Evolutionary conservation across 345 rosid genomes (phyloP).

Genomic region (Dovyalis caffra): DNA sequence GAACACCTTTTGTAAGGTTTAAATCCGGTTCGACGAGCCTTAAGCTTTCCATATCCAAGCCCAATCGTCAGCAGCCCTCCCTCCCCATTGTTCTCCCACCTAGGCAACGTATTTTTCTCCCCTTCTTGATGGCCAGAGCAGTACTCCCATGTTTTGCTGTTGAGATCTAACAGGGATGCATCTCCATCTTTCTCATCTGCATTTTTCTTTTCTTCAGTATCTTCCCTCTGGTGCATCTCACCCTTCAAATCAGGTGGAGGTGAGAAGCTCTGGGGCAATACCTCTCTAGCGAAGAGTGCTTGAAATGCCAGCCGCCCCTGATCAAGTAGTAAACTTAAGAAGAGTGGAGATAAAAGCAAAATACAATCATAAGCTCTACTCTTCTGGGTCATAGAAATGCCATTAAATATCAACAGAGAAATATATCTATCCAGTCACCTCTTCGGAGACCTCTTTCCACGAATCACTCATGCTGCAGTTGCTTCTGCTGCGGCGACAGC

Average conservation of each 20-base stretch:
- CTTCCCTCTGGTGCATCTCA: slow-evolving; percentile 22
- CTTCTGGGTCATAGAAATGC: not conserved
- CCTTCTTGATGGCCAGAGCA: slow-evolving; percentile 34
- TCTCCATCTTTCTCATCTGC: slow-evolving; percentile 30
- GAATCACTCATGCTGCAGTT: slow-evolving; percentile 50
- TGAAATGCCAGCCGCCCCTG: slow-evolving; percentile 94
- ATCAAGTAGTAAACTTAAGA: slow-evolving; percentile 4
- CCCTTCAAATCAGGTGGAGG: slow-evolving; percentile 45
- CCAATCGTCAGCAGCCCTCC: slow-evolving; percentile 52
- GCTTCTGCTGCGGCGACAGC: slow-evolving; percentile 62
- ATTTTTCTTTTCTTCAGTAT: slow-evolving; percentile 32
- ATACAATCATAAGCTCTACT: not conserved
- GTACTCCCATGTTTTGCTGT: slow-evolving; percentile 26
- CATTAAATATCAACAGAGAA: not conserved
- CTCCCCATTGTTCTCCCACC: slow-evolving; percentile 30
- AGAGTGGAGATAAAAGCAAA: not conserved
- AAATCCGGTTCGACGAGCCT: slow-evolving; percentile 69
- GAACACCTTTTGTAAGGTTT: slow-evolving; percentile 94
- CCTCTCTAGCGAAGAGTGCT: slow-evolving; percentile 83
- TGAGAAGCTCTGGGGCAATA: slow-evolving; percentile 88
- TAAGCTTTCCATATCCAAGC: slow-evolving; percentile 52
- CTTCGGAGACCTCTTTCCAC: slow-evolving; percentile 91
- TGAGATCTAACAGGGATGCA: slow-evolving; percentile 50
- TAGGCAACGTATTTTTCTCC: slow-evolving; percentile 30
- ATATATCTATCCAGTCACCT: slow-evolving; percentile 35